Evolutionary conservation across 768 basidiomycete genomes (phyloP), one percentile per base, ranked within the genome.

Genomic region (Clathrus columnatus): DNA sequence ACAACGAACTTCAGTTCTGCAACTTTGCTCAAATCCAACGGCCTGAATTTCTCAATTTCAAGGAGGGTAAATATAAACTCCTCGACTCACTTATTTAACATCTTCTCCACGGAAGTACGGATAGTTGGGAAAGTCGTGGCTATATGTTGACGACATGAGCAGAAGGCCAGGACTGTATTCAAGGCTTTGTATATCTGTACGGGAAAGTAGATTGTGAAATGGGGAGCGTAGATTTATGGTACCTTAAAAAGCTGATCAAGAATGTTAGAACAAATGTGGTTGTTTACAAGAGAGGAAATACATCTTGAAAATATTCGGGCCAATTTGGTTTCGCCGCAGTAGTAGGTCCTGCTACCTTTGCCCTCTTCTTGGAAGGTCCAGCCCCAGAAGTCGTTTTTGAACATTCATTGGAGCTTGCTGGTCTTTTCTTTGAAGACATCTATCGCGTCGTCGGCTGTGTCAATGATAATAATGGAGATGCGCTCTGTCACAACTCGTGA

Each of bases 161-260:
- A 77, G 63, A 95, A 95, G 0, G 87, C 91, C 41, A 93, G 77
- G 4, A 95, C 88, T 14, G 91, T 90, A 61, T 93, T 94, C 47
- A 94, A 71, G 8, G 91, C 88, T 88, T 94, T 50, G 17, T n/a
- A 47, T 23, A 7, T n/a, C 27, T 29, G 36, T 80, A 51, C 57
- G 1, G 63, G 61, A 61, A 64, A 56, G 2, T n/a, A 45, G 51
- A 56, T 49, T 7, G 11, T 30, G 26, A 17, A 28, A 48, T 30
- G 29, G 48, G n/a, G 28, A 44, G 16, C 46, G 27, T 11, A 29
- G 46, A 18, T 32, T 27, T 21, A 7, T 23, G 44, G 42, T 61
- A 84, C 84, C 75, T 84, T 87, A 68, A 77, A 81, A 30, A 83
- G 70, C 83, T 82, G 61, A 26, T 61, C 41, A 5, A 16, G 30